Conservation (phyloP, 2,329 filamentous ascomycete genomes). For the Exophiala xenobiotica region DNA sequence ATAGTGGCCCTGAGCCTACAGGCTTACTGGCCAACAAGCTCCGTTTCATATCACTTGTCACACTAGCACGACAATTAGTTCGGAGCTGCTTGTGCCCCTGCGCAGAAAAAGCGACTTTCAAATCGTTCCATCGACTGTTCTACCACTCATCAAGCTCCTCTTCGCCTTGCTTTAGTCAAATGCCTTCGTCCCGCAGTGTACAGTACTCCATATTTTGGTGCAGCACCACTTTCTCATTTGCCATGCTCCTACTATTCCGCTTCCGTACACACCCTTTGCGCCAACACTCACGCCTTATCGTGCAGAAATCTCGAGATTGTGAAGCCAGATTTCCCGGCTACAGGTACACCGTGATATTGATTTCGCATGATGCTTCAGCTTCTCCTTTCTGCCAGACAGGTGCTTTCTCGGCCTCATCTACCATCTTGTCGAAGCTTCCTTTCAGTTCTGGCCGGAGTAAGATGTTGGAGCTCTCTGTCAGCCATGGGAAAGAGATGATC, state of each 20-base stretch:
- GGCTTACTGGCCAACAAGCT: not conserved
- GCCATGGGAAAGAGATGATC: slow-evolving; percentile 24
- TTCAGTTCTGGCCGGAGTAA: slow-evolving; percentile 17
- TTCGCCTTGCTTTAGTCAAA: not conserved
- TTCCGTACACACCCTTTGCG: not conserved
- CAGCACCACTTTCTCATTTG: too few relatives aligned
- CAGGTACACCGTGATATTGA: slow-evolving; percentile 21
- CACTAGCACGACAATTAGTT: slow-evolving; percentile 15
- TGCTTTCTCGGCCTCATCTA: slow-evolving; percentile 21
- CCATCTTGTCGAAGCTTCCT: slow-evolving; percentile 21
- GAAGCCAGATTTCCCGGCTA: not conserved
- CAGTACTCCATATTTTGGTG: too few relatives aligned
- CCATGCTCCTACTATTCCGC: not conserved
- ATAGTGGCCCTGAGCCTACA: slow-evolving; percentile 2
- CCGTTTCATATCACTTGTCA: slow-evolving; percentile 21
- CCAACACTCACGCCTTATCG: too few relatives aligned
- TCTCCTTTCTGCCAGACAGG: slow-evolving; percentile 21
- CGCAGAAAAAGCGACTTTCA: not conserved
- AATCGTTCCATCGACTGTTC: not conserved
- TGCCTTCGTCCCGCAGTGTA: too few relatives aligned
- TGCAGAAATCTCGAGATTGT: not conserved
- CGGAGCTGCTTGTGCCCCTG: not conserved
- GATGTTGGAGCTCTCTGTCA: slow-evolving; percentile 19
- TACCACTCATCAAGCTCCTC: not conserved
- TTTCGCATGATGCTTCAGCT: slow-evolving; percentile 9